Evolutionary conservation across 164 flowering plant genomes (phyloP).

Genomic region (Tinospora cordifolia): DNA sequence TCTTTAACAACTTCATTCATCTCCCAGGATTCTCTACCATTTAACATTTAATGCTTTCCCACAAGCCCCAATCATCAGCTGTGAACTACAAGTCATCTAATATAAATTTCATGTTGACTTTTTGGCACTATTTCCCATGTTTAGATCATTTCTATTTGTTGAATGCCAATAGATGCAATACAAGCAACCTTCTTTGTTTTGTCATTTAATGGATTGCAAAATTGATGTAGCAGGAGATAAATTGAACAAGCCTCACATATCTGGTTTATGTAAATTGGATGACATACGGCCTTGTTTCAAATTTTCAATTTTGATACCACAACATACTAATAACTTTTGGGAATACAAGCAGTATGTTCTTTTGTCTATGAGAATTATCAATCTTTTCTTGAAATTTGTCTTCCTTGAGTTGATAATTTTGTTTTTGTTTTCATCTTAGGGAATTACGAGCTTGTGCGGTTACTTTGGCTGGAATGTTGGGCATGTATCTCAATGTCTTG

Average conservation of each 20-base stretch:
- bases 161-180: not conserved
- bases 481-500: conserved; percentile 76
- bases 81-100: too few species aligned
- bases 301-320: not conserved
- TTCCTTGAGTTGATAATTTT: conserved; percentile 7
- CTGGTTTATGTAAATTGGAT: not conserved
- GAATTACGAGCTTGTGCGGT: conserved; percentile 52
- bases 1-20: too few species aligned
- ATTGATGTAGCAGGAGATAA: not conserved
- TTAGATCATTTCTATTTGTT: not conserved
- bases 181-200: not conserved
- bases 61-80: too few species aligned
- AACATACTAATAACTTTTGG: not conserved
- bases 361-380: not conserved
- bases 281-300: not conserved
- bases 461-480: conserved; percentile 76
- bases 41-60: too few species aligned
- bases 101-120: too few species aligned
- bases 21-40: too few species aligned
- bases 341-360: not conserved
- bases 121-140: not conserved
- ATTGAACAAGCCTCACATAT: not conserved
- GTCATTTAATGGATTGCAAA: not conserved
- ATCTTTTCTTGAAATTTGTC: conserved; percentile 2
- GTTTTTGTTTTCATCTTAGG: conserved; percentile 32